Conservation (phyloP, 441 rosid species). For the Eugenia klotzschiana region DNA sequence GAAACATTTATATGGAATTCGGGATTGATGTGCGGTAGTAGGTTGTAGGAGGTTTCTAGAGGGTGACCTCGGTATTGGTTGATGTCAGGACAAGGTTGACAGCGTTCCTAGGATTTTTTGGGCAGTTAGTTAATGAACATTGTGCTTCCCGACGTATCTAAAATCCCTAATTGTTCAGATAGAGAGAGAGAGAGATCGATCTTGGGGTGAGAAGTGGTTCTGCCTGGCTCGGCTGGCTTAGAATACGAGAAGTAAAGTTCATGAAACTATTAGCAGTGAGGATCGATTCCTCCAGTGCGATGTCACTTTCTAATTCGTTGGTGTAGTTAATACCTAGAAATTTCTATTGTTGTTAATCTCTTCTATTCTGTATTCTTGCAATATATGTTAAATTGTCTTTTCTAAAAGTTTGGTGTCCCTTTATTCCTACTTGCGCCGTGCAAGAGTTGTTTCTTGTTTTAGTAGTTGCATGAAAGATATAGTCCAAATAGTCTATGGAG, state of each 20-base stretch:
- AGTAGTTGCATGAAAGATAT: neutral
- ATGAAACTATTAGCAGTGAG: neutral
- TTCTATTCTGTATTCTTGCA: neutral
- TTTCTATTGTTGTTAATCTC: neutral
- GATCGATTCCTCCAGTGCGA: neutral
- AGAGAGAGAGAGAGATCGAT: too few species aligned
- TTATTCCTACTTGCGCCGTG: neutral
- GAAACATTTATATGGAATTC: neutral
- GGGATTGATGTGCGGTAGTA: neutral
- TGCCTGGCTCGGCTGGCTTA: neutral
- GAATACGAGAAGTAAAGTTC: too few species aligned
- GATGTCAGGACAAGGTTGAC: neutral
- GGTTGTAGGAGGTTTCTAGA: neutral
- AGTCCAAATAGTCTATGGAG: neutral
- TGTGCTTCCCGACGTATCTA: too few species aligned
- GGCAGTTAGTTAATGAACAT: too few species aligned
- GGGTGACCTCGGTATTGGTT: neutral
- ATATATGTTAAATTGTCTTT: too few species aligned
- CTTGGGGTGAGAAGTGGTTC: too few species aligned
- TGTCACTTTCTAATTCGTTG: neutral
- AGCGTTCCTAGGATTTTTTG: too few species aligned
- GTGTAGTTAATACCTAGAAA: neutral
- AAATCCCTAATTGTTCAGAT: too few species aligned
- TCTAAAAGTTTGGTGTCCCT: neutral
- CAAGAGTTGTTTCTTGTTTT: neutral